A percentile compares a stretch with the other conserved stretches of the same genome.
phyloP scores from a whole-genome alignment of 2,329 filamentous ascomycete species.

The Oidium heveae region DNA sequence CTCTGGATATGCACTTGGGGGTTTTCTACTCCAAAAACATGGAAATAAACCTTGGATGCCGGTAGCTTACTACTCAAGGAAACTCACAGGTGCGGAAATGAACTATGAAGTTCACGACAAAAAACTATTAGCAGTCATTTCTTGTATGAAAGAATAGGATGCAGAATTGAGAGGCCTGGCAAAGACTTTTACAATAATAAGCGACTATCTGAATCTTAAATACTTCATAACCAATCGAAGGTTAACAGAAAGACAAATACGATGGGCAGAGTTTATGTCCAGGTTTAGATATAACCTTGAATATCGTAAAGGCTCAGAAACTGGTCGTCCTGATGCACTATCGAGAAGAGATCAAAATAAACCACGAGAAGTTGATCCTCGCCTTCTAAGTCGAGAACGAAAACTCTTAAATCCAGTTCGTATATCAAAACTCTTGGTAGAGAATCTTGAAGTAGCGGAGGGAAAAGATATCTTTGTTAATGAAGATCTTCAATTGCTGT shows the following conservation, averaged over 20 bases:
- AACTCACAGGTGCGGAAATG: too few relatives aligned
- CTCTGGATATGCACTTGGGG: too few relatives aligned
- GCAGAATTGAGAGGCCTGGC: too few relatives aligned
- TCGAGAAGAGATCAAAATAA: background rate
- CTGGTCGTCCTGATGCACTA: background rate
- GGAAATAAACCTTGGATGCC: too few relatives aligned
- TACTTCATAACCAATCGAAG: background rate
- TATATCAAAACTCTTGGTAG: background rate
- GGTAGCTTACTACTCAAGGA: too few relatives aligned
- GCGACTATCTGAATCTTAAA: background rate
- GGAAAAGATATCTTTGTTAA: background rate
- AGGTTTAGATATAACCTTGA: background rate
- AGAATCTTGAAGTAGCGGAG: background rate
- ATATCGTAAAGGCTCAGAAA: conserved; percentile 1
- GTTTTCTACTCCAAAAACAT: too few relatives aligned
- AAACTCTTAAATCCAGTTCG: background rate
- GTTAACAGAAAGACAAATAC: background rate
- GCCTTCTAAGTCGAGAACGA: too few relatives aligned
- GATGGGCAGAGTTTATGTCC: too few relatives aligned
- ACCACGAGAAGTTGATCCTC: background rate
- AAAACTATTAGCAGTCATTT: too few relatives aligned
- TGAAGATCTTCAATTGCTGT: background rate
- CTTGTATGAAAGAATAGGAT: too few relatives aligned
- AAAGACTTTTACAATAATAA: too few relatives aligned
- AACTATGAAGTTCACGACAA: too few relatives aligned